These are phyloP conservation scores for Roridomyces roridus DNA, from an alignment of 768 basidiomycete genomes.

Conservation along the genomic window DNA sequence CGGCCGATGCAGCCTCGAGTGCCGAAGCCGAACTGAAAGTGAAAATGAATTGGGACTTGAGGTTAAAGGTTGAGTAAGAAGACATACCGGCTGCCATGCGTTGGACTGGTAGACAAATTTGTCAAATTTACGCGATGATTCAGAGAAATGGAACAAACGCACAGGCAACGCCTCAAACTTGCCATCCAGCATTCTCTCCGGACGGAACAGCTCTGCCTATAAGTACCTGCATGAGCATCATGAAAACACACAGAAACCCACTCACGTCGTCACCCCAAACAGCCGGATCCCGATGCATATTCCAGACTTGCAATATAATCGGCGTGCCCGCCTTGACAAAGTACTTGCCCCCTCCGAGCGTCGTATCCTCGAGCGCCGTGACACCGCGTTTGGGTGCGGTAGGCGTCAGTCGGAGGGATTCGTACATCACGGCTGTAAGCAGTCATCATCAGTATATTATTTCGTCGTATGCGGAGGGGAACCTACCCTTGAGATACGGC, in stretches of 20 bases:
- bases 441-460: neutral
- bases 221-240: no score
- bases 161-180: constrained; percentile 51
- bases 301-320: constrained; percentile 34
- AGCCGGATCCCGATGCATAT: constrained; percentile 44
- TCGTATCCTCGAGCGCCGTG: constrained; percentile 40
- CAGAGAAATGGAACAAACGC: neutral
- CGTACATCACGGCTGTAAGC: constrained; percentile 41
- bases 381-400: constrained; percentile 44
- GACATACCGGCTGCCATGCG: constrained; percentile 47
- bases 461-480: neutral
- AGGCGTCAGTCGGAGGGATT: constrained; percentile 45
- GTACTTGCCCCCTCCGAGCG: constrained; percentile 47
- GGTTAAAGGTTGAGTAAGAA: constrained; percentile 19
- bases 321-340: constrained; percentile 36
- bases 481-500: constrained; percentile 44
- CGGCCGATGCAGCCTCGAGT: constrained; percentile 41
- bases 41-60: constrained; percentile 26
- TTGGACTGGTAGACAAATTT: constrained; percentile 36
- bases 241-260: neutral
- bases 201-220: constrained; percentile 47
- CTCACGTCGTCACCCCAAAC: constrained; percentile 57
- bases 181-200: constrained; percentile 54
- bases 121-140: neutral
- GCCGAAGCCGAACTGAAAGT: constrained; percentile 26